A percentile compares a stretch with the other conserved stretches of the same genome.
Evolutionary conservation across 176 grass and related monocot species (phyloP).

Genomic region (Rhynchospora breviuscula): DNA sequence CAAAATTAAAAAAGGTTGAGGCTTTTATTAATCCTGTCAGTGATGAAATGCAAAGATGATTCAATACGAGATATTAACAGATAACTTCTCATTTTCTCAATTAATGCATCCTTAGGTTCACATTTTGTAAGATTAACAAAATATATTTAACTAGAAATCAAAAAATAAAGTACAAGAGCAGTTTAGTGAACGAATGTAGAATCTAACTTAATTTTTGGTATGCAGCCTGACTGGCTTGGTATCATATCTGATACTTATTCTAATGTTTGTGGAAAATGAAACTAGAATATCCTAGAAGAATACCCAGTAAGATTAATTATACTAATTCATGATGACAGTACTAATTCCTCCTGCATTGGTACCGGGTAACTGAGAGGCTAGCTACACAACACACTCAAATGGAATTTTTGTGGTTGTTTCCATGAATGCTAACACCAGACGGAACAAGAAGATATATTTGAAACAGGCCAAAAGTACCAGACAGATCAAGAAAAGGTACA

Average conservation of each 20-base stretch:
- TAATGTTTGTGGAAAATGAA: not conserved
- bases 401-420: not conserved
- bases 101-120: not conserved
- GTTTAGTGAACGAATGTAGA: not conserved
- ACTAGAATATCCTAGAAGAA: not conserved
- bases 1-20: not conserved
- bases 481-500: not conserved
- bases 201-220: not conserved
- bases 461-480: too few species aligned
- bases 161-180: not conserved
- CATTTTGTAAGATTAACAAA: not conserved
- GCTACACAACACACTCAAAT: not conserved
- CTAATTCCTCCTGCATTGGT: not conserved
- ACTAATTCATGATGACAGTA: not conserved
- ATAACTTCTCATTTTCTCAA: not conserved
- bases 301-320: not conserved
- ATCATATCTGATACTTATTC: not conserved
- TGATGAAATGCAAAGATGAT: not conserved
- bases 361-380: not conserved
- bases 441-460: too few species aligned
- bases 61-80: not conserved
- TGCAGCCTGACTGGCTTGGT: not conserved
- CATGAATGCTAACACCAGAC: not conserved
- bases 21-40: not conserved
- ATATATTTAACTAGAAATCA: not conserved